phyloP scores from a whole-genome alignment of 2,329 filamentous ascomycete species.

The Ascochyta viciae-villosae region DNA sequence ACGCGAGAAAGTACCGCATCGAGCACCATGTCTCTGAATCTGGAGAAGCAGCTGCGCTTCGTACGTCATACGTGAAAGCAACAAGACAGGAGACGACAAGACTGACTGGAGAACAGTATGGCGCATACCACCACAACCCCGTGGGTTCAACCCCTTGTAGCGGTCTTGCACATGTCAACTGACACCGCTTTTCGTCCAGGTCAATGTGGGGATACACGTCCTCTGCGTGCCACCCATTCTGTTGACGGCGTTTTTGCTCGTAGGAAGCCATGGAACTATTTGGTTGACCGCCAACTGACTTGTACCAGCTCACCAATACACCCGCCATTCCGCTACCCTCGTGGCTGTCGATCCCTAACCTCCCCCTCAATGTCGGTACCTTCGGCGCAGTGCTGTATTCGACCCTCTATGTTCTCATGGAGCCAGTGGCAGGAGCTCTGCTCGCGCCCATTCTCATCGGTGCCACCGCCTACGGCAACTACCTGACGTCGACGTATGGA shows the following conservation, averaged over 20 bases:
- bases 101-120: constrained; percentile 66
- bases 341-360: constrained; percentile 61
- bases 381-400: constrained; percentile 69
- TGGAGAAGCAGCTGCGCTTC: constrained; percentile 83
- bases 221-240: constrained; percentile 79
- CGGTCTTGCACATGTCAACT: constrained; percentile 28
- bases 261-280: constrained; percentile 53
- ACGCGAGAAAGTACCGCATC: constrained; percentile 37
- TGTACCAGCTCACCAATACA: constrained; percentile 62
- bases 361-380: constrained; percentile 67
- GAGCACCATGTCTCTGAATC: constrained; percentile 66
- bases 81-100: not conserved
- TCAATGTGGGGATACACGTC: constrained; percentile 82
- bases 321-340: constrained; percentile 62
- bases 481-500: constrained; percentile 71
- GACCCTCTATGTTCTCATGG: constrained; percentile 85
- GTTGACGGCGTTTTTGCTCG: constrained; percentile 73
- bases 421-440: constrained; percentile 86
- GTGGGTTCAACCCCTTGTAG: constrained; percentile 50
- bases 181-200: constrained; percentile 51
- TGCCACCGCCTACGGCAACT: constrained; percentile 76
- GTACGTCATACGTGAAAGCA: constrained; percentile 60
- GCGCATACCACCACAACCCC: constrained; percentile 79
- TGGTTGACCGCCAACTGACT: not conserved
- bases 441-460: constrained; percentile 78